These are phyloP conservation scores for Nakazawaea peltata DNA, from an alignment of 805 yeast species.

Conservation along the genomic window DNA sequence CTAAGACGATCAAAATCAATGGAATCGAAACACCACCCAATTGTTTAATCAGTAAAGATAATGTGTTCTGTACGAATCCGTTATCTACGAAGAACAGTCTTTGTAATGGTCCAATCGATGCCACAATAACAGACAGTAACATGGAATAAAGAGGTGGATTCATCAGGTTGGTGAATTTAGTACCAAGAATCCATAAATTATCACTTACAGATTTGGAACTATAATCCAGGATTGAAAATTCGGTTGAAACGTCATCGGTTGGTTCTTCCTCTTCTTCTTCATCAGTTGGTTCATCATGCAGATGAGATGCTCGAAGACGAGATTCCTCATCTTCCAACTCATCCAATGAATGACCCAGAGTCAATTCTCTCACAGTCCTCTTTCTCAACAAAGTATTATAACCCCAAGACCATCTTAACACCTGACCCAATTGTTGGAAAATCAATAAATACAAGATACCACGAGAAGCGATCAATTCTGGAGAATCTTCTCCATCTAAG, in stretches of 20 bases:
- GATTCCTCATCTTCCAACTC: slow-evolving; percentile 1
- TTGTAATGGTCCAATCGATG: slow-evolving; percentile 54
- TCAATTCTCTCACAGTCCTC: slow-evolving; percentile 28
- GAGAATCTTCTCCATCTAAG: slow-evolving; percentile 46
- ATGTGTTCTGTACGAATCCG: slow-evolving; percentile 59
- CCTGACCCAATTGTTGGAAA: slow-evolving; percentile 79
- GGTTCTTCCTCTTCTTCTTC: neutral
- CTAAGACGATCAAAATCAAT: slow-evolving; percentile 63
- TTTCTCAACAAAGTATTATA: slow-evolving; percentile 59
- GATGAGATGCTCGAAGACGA: neutral
- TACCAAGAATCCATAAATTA: slow-evolving; percentile 3
- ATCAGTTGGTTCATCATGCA: slow-evolving; percentile 8
- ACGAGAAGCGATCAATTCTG: slow-evolving; percentile 68
- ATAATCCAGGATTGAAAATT: neutral
- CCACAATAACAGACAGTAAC: slow-evolving; percentile 61
- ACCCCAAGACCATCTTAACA: slow-evolving; percentile 85
- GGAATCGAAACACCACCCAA: slow-evolving; percentile 75
- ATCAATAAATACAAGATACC: slow-evolving; percentile 68
- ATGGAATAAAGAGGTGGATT: slow-evolving; percentile 83
- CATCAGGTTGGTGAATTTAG: slow-evolving; percentile 37
- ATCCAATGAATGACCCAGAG: slow-evolving; percentile 6
- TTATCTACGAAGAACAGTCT: slow-evolving; percentile 45
- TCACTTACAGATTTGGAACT: neutral
- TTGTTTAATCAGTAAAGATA: slow-evolving; percentile 55
- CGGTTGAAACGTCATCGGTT: neutral